Evolutionary conservation across 768 basidiomycete genomes (phyloP).

Genomic region (Sarcomyxa edulis): DNA sequence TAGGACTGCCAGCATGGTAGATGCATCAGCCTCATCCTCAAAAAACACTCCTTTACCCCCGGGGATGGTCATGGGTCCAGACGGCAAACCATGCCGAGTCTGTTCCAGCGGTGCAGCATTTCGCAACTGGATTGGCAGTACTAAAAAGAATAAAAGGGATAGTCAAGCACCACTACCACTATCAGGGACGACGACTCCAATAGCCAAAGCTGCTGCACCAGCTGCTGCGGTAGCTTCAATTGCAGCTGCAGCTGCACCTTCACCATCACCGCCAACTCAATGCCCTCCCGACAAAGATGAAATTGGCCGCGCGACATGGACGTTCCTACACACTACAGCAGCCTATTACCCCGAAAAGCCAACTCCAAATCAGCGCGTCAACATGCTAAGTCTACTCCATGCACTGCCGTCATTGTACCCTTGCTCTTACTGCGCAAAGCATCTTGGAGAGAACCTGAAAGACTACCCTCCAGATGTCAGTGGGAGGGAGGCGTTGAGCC

Average conservation of each 20-base stretch:
- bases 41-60: conserved; percentile 45
- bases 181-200: conserved; percentile 17
- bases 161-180: conserved; percentile 25
- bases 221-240: conserved; percentile 13
- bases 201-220: conserved; percentile 15
- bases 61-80: conserved; percentile 84
- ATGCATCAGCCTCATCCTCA: neutral
- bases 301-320: conserved; percentile 92
- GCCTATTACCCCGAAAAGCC: conserved; percentile 92
- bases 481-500: conserved; percentile 58
- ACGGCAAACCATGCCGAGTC: conserved; percentile 94
- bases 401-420: conserved; percentile 85
- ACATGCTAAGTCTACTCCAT: conserved; percentile 78
- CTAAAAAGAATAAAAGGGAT: conserved; percentile 27
- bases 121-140: conserved; percentile 56
- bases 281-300: conserved; percentile 91
- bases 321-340: conserved; percentile 92
- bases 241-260: conserved; percentile 13
- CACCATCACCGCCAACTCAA: conserved; percentile 42
- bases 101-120: conserved; percentile 60
- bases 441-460: conserved; percentile 71
- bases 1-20: too few relatives aligned
- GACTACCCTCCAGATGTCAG: conserved; percentile 74
- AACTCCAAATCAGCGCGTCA: conserved; percentile 64
- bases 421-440: conserved; percentile 77